phyloP scores from a whole-genome alignment of 257 asterid genomes.

The Nicotiana undulata region DNA sequence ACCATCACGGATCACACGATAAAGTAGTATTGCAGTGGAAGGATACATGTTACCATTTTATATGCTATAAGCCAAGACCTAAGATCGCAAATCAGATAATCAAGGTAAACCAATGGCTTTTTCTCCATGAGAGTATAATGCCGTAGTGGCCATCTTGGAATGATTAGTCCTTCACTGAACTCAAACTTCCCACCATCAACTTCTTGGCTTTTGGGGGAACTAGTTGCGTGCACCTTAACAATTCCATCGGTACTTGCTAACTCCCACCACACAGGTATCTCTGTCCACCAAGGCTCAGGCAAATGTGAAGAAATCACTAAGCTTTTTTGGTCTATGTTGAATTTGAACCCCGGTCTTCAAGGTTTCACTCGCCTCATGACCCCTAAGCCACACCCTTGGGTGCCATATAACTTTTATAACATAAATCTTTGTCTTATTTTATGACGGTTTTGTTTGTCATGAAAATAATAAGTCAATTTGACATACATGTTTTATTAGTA shows the following conservation, averaged over 20 bases:
- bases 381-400: background rate
- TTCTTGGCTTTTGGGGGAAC: conserved; percentile 37
- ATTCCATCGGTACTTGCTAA: no score
- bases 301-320: no score
- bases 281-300: no score
- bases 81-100: conserved; percentile 6
- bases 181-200: conserved; percentile 50
- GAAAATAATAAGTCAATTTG: background rate
- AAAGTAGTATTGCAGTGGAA: conserved; percentile 47
- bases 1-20: conserved; percentile 52
- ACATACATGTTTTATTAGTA: background rate
- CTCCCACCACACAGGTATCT: no score
- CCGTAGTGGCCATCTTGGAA: conserved; percentile 60
- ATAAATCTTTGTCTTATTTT: background rate
- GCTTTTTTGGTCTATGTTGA: no score
- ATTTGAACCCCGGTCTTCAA: background rate
- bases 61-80: conserved; percentile 51
- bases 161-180: conserved; percentile 20
- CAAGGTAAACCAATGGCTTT: conserved; percentile 1
- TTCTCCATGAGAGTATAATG: conserved; percentile 42
- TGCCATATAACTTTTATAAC: background rate
- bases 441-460: background rate
- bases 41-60: conserved; percentile 40
- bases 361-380: background rate
- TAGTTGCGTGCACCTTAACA: no score